Evolutionary conservation across 2,329 filamentous ascomycete species (phyloP).

Genomic region (Calonectria fujianensis): DNA sequence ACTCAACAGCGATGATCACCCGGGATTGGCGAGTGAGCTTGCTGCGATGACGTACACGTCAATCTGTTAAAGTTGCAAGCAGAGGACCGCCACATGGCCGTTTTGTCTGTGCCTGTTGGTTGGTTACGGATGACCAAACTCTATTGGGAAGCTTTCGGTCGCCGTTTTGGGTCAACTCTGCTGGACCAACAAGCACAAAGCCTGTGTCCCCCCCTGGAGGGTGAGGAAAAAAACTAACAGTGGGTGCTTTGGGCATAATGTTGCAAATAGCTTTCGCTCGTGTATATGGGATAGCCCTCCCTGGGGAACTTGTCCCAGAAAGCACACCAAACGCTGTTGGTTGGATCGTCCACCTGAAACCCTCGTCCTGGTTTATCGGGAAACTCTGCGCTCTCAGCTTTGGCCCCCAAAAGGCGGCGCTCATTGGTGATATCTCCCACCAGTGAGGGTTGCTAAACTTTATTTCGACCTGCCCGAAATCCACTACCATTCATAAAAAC

Average conservation of each 20-base stretch:
- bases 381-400: conserved; percentile 6
- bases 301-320: not conserved
- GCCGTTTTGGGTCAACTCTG: conserved; percentile 23
- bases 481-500: conserved; percentile 26
- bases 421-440: conserved; percentile 29
- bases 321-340: not conserved
- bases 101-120: conserved; percentile 24
- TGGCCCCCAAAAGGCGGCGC: not conserved
- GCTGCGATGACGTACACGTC: conserved; percentile 12
- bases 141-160: conserved; percentile 20
- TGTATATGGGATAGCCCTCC: not conserved
- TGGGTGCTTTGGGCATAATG: conserved; percentile 10
- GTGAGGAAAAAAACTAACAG: not conserved
- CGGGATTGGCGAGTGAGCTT: conserved; percentile 3
- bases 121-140: conserved; percentile 26
- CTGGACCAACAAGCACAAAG: not conserved
- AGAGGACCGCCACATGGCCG: conserved; percentile 23
- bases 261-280: conserved; percentile 9
- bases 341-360: conserved; percentile 26
- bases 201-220: not conserved
- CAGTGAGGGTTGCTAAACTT: conserved; percentile 25
- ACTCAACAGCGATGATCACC: conserved; percentile 15
- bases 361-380: conserved; percentile 16
- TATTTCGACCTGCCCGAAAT: conserved; percentile 26
- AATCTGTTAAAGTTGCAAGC: conserved; percentile 26